phyloP scores from a whole-genome alignment of 305 asterid genomes.

The Withania somnifera region DNA sequence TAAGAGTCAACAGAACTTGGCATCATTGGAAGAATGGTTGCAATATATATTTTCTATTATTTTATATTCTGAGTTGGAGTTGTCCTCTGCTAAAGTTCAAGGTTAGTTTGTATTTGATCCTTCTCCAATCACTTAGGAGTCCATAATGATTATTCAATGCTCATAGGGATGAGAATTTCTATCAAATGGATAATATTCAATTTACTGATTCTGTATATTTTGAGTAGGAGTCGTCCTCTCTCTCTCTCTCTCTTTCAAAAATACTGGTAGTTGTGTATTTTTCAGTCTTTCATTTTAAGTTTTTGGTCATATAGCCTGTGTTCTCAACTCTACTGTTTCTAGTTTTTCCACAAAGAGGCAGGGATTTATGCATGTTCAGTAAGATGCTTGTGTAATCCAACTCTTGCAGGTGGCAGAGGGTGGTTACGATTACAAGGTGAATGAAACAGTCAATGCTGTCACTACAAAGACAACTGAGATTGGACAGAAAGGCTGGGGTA shows the following conservation, averaged over 20 bases:
- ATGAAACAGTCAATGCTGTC: slow-evolving; percentile 83
- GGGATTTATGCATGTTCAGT: background rate
- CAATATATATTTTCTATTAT: background rate
- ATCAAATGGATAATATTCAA: background rate
- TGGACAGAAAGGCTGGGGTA: slow-evolving; percentile 92
- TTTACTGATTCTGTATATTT: background rate
- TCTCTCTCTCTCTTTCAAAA: background rate
- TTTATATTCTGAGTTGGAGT: background rate
- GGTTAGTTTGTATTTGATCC: background rate
- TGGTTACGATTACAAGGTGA: slow-evolving; percentile 82
- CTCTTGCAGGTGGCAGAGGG: slow-evolving; percentile 71
- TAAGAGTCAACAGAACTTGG: background rate
- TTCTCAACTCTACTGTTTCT: background rate
- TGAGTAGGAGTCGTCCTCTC: background rate
- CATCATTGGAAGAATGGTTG: background rate
- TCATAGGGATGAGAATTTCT: background rate
- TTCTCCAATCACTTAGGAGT: background rate
- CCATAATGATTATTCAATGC: background rate
- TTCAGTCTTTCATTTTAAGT: background rate
- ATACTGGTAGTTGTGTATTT: background rate
- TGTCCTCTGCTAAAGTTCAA: background rate
- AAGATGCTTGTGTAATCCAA: background rate
- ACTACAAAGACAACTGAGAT: slow-evolving; percentile 78
- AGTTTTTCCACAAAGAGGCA: background rate
- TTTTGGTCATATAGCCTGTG: background rate